These are phyloP conservation scores for Lactifluus hygrophoroides DNA, from an alignment of 768 basidiomycete genomes.

Conservation along the genomic window DNA sequence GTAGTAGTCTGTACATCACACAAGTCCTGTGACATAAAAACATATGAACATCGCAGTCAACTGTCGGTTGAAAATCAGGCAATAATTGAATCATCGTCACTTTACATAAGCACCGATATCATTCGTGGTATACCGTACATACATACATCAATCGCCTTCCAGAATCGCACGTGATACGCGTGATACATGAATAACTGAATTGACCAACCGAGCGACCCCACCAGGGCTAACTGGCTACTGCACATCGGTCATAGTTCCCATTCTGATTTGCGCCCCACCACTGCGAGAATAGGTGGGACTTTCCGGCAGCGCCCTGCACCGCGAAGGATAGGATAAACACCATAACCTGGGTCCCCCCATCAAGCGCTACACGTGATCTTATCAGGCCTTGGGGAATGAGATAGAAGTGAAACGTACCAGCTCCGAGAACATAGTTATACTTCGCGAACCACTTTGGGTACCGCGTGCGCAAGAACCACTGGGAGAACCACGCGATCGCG, in stretches of 20 bases:
- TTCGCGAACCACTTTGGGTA: slow-evolving; percentile 39
- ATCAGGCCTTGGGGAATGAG: no score
- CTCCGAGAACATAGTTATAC: slow-evolving; percentile 32
- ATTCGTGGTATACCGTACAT: no score
- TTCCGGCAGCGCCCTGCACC: slow-evolving; percentile 40
- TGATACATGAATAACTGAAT: no score
- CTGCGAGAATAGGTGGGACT: slow-evolving; percentile 40
- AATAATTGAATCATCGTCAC: no score
- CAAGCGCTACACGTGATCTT: slow-evolving; percentile 30
- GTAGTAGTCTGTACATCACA: no score
- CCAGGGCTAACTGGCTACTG: background rate
- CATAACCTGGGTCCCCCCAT: slow-evolving; percentile 43
- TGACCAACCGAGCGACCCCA: no score
- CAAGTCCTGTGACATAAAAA: no score
- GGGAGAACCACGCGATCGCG: slow-evolving; percentile 36
- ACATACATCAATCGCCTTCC: no score
- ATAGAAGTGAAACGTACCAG: slow-evolving; percentile 18
- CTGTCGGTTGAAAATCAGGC: no score
- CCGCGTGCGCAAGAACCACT: slow-evolving; percentile 35
- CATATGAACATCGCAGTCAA: no score
- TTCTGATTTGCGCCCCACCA: slow-evolving; percentile 52
- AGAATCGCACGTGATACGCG: background rate
- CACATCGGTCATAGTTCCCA: slow-evolving; percentile 31
- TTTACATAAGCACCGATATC: no score
- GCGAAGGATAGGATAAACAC: slow-evolving; percentile 26